Evolutionary conservation across 208 protist species (phyloP), one percentile per base, ranked within the genome.

Genomic region (Trypanosoma rangeli): DNA sequence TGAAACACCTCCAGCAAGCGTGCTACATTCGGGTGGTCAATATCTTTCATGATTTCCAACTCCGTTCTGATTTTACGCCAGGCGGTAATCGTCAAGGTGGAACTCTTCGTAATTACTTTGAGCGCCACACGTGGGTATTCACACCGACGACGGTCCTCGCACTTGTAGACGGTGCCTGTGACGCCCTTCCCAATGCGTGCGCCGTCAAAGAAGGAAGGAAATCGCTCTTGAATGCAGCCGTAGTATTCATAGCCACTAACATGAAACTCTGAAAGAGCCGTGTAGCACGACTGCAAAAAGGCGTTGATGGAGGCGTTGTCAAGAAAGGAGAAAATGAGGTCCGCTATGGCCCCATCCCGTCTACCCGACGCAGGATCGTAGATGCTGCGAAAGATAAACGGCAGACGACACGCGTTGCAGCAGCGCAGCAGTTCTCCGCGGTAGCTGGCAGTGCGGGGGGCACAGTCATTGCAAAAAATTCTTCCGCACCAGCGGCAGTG

Each of bases 401-500:
- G 89, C 10, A 95, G 62, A 0, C 79, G 74, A 68, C 89, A 95
- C 15, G 57, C 42, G 57, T 81, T 90, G 62, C 89, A 95, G 24
- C 82, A 74, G 4, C 84, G 84, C 20, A 75, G 33, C 15, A 67
- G 31, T 59, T 67, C 57, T 10, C 67, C 70, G 1, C 74, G 33
- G 20, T 64, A 55, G 29, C 33, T 7, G 0, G 66, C 15, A 33
- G 37, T 72, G 9, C 64, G 65, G 13, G 86, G 84, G 31, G 85
- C 84, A 49, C 91, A 96, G 15, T 68, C 33, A 20, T 80, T 74
- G 68, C 88, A 96, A 68, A 90, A 96, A 29, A 93, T 76, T 44
- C 65, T 63, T 0, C 91, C 91, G 66, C 91, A 96, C 84, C 80
- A 93, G 4, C 84, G 81, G 63, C 91, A 96, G 77, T 93, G 85